Percentiles rank a stretch among this genome's conserved stretches.
Conservation (phyloP, 75 land plant species). For the Pseudotsuga menziesii region DNA sequence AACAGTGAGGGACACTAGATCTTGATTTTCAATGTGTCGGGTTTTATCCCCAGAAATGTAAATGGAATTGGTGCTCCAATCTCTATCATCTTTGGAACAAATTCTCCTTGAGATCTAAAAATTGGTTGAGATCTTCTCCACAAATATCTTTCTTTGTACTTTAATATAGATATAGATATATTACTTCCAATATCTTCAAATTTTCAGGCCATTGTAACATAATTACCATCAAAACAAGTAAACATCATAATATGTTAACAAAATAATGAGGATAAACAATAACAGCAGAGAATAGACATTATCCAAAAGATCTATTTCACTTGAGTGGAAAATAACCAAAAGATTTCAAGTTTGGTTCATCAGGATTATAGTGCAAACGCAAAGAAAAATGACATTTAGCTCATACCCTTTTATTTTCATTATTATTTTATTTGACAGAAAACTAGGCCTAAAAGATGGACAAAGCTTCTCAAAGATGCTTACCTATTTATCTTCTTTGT, state of each 20-base stretch:
- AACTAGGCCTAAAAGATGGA: neutral
- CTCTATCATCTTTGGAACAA: too few species aligned
- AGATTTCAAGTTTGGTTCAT: neutral
- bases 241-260: neutral
- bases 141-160: too few species aligned
- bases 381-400: neutral
- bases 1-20: too few species aligned
- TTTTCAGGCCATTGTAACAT: neutral
- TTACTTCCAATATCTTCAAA: neutral
- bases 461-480: neutral
- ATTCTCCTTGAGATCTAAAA: too few species aligned
- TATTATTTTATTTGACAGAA: neutral
- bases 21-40: too few species aligned
- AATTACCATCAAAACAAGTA: neutral
- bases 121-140: too few species aligned
- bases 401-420: neutral
- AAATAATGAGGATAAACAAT: neutral
- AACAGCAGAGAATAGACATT: neutral
- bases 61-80: too few species aligned
- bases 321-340: neutral
- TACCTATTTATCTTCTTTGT: constrained; percentile 19
- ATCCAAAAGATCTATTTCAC: neutral
- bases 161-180: neutral
- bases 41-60: too few species aligned
- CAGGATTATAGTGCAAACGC: neutral